Percentiles rank a stretch among this genome's conserved stretches.
These are phyloP conservation scores for Mucor plumbeus DNA, from an alignment of 371 early-diverging fungal species.

Conservation along the genomic window DNA sequence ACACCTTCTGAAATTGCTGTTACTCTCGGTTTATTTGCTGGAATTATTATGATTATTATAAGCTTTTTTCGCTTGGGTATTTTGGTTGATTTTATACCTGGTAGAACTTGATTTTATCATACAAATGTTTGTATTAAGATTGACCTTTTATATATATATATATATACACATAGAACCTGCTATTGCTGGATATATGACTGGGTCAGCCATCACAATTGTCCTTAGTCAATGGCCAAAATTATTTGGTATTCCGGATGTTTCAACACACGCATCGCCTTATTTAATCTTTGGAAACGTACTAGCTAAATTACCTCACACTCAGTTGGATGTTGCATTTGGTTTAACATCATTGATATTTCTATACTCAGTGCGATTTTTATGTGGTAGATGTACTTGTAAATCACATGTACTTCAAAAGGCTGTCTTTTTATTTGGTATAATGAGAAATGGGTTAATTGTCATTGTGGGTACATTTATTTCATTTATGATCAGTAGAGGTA, in stretches of 20 bases:
- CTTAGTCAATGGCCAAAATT: conserved; percentile 74
- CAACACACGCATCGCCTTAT: conserved; percentile 62
- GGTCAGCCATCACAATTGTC: conserved; percentile 76
- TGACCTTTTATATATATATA: neutral
- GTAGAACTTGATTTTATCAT: neutral
- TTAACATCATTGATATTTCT: conserved; percentile 45
- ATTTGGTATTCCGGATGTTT: conserved; percentile 67
- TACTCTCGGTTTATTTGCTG: conserved; percentile 59
- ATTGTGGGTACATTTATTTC: conserved; percentile 50
- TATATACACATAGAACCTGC: conserved; percentile 46
- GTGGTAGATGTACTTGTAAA: conserved; percentile 34
- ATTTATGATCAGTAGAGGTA: conserved; percentile 34
- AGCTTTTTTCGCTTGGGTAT: conserved; percentile 80
- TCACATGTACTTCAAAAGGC: conserved; percentile 32
- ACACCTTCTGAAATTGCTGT: conserved; percentile 56
- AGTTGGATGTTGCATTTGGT: conserved; percentile 58
- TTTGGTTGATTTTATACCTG: conserved; percentile 86
- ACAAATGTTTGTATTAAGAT: conserved; percentile 2
- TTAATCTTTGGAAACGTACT: conserved; percentile 56
- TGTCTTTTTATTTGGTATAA: conserved; percentile 52
- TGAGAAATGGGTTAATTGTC: conserved; percentile 52
- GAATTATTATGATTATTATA: conserved; percentile 62
- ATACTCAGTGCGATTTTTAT: conserved; percentile 40
- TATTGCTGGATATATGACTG: conserved; percentile 78
- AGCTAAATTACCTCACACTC: conserved; percentile 36